Evolutionary conservation across 225 moss, liverwort and hornwort genomes (phyloP), one percentile per base, ranked within the genome.

Genomic region (Marchantia paleacea): DNA sequence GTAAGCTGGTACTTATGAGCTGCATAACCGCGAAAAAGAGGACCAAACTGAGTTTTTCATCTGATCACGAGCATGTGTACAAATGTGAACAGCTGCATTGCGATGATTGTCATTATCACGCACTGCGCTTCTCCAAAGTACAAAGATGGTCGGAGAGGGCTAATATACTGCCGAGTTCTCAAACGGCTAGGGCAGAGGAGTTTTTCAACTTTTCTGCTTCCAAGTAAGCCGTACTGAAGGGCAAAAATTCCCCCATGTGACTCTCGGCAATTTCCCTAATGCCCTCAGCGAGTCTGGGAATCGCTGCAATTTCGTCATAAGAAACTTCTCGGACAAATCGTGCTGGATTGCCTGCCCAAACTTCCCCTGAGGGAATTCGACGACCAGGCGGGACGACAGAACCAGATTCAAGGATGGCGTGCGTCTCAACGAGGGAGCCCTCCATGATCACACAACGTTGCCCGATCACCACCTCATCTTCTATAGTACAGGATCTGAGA

Each of bases 301-400:
- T 95, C 73, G 83, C 81, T 14, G 88, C 57, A 78, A 99, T 94
- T 83, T 99, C 97, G 78, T 99, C 97, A 29, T 86, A 75, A 2
- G 91, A 89, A 1, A 99, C 90, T 81, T 84, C 25, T 78, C 97
- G 79, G 0, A 99, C 92, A 49, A 92, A 99, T 69, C 95, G 89
- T 0, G 97, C 97, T 6, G 97, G 97, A 28, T 91, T 99, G 52
- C 97, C 95, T 16, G 91, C 91, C 97, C 97, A 99, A 28, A 99
- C 90, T 88, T 99, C 97, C 8, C 95, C 95, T 4, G 88, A 77
- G 4, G 97, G 97, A 0, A 99, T 93, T 7, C 95, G 90, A 50
- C 97, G 88, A 52, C 97, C 97, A 0, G 97, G 97, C 0, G 97
- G 92, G 65, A 99, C 82, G n/a, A 95, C 91, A 26, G 93, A 90